Base-by-base conservation (phyloP, 2,329 filamentous ascomycete genomes). In the Alternaria infectoria region DNA sequence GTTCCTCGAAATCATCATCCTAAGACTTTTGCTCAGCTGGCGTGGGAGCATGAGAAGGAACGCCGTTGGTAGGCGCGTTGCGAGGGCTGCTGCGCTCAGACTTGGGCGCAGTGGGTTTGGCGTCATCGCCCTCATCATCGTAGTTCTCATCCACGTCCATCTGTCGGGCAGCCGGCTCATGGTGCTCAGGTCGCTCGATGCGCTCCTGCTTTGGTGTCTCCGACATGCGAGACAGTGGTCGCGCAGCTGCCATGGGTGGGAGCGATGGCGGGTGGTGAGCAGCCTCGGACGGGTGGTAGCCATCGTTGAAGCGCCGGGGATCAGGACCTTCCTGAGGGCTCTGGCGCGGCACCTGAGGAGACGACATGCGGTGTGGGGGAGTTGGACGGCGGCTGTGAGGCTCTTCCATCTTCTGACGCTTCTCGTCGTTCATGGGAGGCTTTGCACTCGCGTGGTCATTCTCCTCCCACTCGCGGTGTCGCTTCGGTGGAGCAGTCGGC, bases 71-170 rank as follows among this genome's bases (percentile, higher is more conserved):
- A 5, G 77, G 65, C 28, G 74, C 69, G 43, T 72, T 77, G 50
- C 78, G 77, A 12, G 83, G 83, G 67, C 82, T 84, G 57, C 76
- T 81, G 43, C 81, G 83, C 67, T 83, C 82, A 58, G 82, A 80
- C 65, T 83, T 83, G 46, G 75, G 57, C 2, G 71, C 74, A 15
- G 72, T 79, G 66, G 84, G 79, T 79, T 88, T 89, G 44, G 96
- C 91, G 63, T 97, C 95, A 69, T 97, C 94, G 5, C 89, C 93
- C 61, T 94, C 95, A 74, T 98, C 95, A 78, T 98, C 95, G 74
- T 99, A 98, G 78, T 98, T 92, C 79, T 99, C 96, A 71, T 99
- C 94, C 19, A 98, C 92, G 7, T 98, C 95, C 89, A 99, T 96
- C 81, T 97, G 97, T 21, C 96, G 87, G 19, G 93, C 93, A 32